phyloP scores from a whole-genome alignment of 1,139 yeast genomes.

The Suhomyces wounanorum region DNA sequence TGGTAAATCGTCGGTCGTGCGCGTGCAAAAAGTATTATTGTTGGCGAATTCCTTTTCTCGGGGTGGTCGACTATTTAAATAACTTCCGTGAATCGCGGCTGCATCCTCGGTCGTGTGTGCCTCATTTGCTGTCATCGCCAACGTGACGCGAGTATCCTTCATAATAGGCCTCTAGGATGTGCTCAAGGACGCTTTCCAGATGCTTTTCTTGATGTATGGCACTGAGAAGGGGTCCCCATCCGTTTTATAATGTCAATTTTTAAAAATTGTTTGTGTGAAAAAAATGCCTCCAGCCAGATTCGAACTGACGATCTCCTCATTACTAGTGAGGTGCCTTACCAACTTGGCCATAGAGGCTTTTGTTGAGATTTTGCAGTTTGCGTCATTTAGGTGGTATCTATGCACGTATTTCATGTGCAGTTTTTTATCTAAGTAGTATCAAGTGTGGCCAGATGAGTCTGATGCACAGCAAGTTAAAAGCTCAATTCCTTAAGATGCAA shows the following conservation, averaged over 20 bases:
- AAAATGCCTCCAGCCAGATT: slow-evolving; percentile 73
- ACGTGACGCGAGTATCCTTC: slow-evolving; percentile 4
- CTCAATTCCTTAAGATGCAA: too few species aligned
- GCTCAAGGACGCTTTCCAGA: not conserved
- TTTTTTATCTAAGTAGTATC: too few species aligned
- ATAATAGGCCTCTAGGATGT: not conserved
- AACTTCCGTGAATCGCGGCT: slow-evolving; percentile 6
- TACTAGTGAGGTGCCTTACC: slow-evolving; percentile 93
- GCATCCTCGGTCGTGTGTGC: slow-evolving; percentile 5
- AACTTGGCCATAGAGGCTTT: slow-evolving; percentile 57
- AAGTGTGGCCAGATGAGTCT: too few species aligned
- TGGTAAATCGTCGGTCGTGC: slow-evolving; percentile 11
- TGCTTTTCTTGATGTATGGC: too few species aligned
- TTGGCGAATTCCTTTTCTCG: slow-evolving; percentile 7
- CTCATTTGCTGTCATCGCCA: slow-evolving; percentile 10
- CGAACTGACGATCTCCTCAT: slow-evolving; percentile 90
- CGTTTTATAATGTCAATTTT: too few species aligned
- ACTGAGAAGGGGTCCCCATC: too few species aligned
- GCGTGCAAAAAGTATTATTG: slow-evolving; percentile 7
- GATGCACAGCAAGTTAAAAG: too few species aligned
- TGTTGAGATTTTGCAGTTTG: not conserved
- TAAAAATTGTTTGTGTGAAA: not conserved
- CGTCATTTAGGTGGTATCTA: not conserved
- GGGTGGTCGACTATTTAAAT: slow-evolving; percentile 12
- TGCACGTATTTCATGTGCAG: not conserved